Conservation (phyloP, 2,329 filamentous ascomycete species). For the Paraphaeosphaeria minitans region DNA sequence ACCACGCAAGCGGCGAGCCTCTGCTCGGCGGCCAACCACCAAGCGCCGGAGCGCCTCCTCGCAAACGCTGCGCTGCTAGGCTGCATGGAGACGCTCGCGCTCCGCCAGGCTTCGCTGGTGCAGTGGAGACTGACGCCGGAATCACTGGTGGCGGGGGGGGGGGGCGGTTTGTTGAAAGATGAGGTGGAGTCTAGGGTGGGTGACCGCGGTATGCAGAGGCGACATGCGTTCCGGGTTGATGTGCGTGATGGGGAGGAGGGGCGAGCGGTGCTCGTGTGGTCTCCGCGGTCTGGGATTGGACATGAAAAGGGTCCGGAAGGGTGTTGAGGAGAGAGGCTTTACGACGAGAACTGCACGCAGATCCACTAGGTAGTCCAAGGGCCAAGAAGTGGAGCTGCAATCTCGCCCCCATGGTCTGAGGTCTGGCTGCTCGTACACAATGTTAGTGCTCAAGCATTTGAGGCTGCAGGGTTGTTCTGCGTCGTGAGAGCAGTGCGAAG, state of each 20-base stretch:
- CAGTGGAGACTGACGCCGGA: background rate
- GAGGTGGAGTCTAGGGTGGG: background rate
- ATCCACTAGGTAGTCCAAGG: background rate
- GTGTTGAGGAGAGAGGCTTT: background rate
- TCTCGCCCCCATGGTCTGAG: background rate
- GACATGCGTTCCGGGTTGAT: background rate
- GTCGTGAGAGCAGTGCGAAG: background rate
- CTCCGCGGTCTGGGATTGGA: background rate
- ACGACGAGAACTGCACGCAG: background rate
- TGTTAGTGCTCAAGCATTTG: background rate
- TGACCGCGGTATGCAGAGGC: too few relatives aligned
- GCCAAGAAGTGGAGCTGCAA: background rate
- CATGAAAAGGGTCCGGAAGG: background rate
- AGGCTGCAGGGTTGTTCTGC: background rate
- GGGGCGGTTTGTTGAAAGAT: background rate
- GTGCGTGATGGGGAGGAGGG: too few relatives aligned
- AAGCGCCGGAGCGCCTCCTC: background rate
- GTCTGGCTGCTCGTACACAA: too few relatives aligned
- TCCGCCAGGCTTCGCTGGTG: too few relatives aligned
- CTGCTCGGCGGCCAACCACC: background rate
- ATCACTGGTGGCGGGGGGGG: too few relatives aligned
- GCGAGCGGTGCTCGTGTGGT: background rate
- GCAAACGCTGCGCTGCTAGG: background rate
- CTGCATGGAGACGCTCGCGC: too few relatives aligned
- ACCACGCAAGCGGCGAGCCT: background rate